Evolutionary conservation across 495 filamentous ascomycete genomes (phyloP), one percentile per base, ranked within the genome.

Genomic region (Aspergillus incahuasiensis): DNA sequence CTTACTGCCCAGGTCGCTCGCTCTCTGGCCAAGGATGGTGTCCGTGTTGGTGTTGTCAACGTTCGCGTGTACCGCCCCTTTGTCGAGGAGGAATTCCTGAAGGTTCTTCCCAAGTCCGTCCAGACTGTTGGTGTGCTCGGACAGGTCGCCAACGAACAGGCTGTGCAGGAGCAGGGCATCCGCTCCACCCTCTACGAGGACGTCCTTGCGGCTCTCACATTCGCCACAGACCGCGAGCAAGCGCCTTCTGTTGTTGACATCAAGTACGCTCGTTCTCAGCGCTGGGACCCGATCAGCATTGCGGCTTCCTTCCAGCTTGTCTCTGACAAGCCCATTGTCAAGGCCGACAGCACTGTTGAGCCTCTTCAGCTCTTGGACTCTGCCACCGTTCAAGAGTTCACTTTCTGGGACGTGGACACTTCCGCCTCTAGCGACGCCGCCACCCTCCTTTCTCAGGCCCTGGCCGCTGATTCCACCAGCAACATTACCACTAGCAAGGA

Each of bases 1-100:
- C 75, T 97, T 45, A 84, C 89, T 60, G 82, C 86, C 51, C 91
- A 96, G 71, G 83, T 97, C 48, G 88, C 89, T 3, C 74, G 82
- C 32, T 83, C 83, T 20, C 74, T 97, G 48, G 79, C 84, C 21
- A 82, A 82, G 59, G 78, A 84, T 55, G 90, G 86, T 59, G 78
- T 81, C 51, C 86, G 84, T 66, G 81, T 97, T 52, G 94, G 94
- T 56, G 89, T 91, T 18, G 74, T 98, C 62, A 91, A 88, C 59
- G 92, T 97, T 47, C 86, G 94, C 53, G 80, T 98, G 48, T 97
- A 97, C 76, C 83, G 91, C 25, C 94, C 94, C 1, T 97, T 98
- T 67, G 82, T 91, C 22, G 94, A 98, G 73, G 88, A 94, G 61
- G 89, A 88, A 51, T 98, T 98, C 77, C 77, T 97, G 46, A 82